phyloP scores from a whole-genome alignment of 805 yeast species.

The Blastobotrys robertii region DNA sequence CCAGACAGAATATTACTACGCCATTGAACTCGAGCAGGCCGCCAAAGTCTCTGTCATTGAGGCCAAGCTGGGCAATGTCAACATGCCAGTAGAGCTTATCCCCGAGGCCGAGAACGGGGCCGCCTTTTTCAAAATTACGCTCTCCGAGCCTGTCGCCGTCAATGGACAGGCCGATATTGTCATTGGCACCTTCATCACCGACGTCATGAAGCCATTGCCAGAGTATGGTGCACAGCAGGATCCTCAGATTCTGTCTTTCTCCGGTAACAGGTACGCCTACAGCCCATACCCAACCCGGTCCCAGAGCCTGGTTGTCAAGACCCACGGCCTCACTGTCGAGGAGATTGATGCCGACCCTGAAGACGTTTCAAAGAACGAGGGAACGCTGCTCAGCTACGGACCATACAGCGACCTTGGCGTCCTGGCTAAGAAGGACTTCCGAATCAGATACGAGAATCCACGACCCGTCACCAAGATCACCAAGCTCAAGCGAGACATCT shows the following conservation, averaged over 20 bases:
- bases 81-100: slow-evolving; percentile 21
- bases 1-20: slow-evolving; percentile 44
- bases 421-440: slow-evolving; percentile 38
- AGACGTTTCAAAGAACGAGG: slow-evolving; percentile 19
- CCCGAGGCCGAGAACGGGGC: slow-evolving; percentile 22
- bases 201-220: slow-evolving; percentile 52
- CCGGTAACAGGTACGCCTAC: slow-evolving; percentile 45
- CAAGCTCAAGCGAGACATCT: slow-evolving; percentile 58
- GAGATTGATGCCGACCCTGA: slow-evolving; percentile 33
- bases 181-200: slow-evolving; percentile 40
- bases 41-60: slow-evolving; percentile 38
- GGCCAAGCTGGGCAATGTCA: slow-evolving; percentile 26
- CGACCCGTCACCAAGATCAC: slow-evolving; percentile 54
- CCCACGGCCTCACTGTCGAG: slow-evolving; percentile 16
- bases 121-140: slow-evolving; percentile 37
- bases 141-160: slow-evolving; percentile 63
- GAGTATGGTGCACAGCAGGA: slow-evolving; percentile 47
- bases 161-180: slow-evolving; percentile 41
- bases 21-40: slow-evolving; percentile 42
- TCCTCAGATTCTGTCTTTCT: slow-evolving; percentile 48
- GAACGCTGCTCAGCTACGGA: slow-evolving; percentile 39
- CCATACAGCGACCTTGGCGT: slow-evolving; percentile 42
- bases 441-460: slow-evolving; percentile 54
- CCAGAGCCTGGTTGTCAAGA: slow-evolving; percentile 14
- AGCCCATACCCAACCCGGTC: slow-evolving; percentile 50